Base-by-base conservation (phyloP, 805 yeast species). In the Myxozyma sirexii region DNA sequence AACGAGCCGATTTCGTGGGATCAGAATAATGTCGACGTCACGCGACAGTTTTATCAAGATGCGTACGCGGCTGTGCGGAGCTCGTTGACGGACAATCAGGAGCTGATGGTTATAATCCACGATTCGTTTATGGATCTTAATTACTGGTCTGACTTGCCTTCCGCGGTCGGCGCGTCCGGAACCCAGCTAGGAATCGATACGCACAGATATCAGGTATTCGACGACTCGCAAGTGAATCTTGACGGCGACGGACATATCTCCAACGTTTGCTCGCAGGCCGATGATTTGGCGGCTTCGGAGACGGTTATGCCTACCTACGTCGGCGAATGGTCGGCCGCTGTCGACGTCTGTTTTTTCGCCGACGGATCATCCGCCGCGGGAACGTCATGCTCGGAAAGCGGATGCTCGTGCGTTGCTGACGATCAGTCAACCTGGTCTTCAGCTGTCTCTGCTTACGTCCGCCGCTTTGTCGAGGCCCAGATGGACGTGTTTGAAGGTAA, bases 321-420 rank as follows among this genome's bases (percentile, higher is more conserved):
- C 46, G 97, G 97, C 63, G 97, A 91, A 77, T 91, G 93, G 89
- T 79, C 89, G n/a, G 96, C 90, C 15, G 97, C 97, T 0, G 50
- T 47, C 4, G 57, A 63, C 21, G 48, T 63, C 10, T 63, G 66
- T 48, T n/a, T 58, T 23, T 55, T 45, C 35, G 38, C 63, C 27
- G 29, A 65, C 47, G 83, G 94, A 10, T 79, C 81, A 57, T 86
- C 96, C 93, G 75, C 90, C 51, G 90, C 91, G 68, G 97, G 97
- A 70, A 91, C 87, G 12, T 85, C 96, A 29, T 83, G 97, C 72
- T 88, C 80, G 73, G 90, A 88, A 56, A 88, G 87, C 48, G 73
- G 84, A 3, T 84, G 70, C 69, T 77, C 78, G 56, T 81, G 75
- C 64, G 70, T 75, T 37, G 65, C 65, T 4, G 76, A 73, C 62